Base-by-base conservation (phyloP, 2,329 filamentous ascomycete genomes). In the Fusarium sp. region DNA sequence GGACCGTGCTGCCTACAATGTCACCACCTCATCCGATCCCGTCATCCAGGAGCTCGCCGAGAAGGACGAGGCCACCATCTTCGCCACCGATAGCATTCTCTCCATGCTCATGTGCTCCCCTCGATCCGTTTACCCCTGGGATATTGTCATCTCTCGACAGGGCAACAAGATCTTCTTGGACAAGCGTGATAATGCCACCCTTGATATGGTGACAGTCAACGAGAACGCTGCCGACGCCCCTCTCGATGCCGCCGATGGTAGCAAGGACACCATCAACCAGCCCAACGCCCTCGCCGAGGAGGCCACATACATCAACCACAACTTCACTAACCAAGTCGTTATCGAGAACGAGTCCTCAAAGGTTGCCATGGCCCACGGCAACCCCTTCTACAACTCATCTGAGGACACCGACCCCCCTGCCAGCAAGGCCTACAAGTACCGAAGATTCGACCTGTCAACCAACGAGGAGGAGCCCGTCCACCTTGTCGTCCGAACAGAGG, bases 81-180 rank as follows among this genome's bases (percentile, higher is more conserved):
- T 98, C 77, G 94, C 96, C 67, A 97, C 96, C 43, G 94, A 97
- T 80, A 97, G 91, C 82, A 94, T 99, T 74, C 88, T 99, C 62
- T 98, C 95, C 70, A 98, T 97, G 94, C 90, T 99, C 75, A 99
- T 99, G 96, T 99, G 96, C 82, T 90, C 96, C 50, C 92, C 96
- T 61, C 93, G 96, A 75, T 97, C 93, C 58, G 93, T 99, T 67
- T 98, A 98, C 85, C 94, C 94, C 42, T 99, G 96, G 96, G 96
- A 99, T 81, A 90, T 99, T 74, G 91, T 99, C 77, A 96, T 99
- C 76, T 85, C 93, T 67, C 90, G 92, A 80, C 93, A 96, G 79
- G 93, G 92, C 79, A 92, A 94, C 88, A 97, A 97, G 88, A 89
- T 99, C 81, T 99, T 94, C 89, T 89, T 99, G 70, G 96, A 99